Conservation (phyloP, 495 filamentous ascomycete species). For the Aspergillus nanangensis region DNA sequence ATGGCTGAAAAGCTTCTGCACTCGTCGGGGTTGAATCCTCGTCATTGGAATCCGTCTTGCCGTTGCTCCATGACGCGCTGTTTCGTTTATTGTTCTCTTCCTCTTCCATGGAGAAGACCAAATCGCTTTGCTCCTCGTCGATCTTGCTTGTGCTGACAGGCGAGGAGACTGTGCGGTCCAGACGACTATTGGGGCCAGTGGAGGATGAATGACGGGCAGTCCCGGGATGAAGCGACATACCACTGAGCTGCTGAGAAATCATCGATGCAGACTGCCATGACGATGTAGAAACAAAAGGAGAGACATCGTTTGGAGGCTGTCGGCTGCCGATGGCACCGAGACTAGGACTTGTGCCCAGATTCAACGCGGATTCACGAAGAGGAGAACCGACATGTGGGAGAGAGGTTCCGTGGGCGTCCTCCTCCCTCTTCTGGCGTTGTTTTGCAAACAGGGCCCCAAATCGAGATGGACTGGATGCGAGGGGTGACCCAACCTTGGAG, state of each 20-base stretch:
- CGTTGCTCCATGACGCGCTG: conserved; percentile 27
- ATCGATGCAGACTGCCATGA: conserved; percentile 62
- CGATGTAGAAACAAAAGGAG: conserved; percentile 60
- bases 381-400: conserved; percentile 92
- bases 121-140: conserved; percentile 63
- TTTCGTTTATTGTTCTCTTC: conserved; percentile 50
- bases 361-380: conserved; percentile 75
- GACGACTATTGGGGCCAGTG: conserved; percentile 24
- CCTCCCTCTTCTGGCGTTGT: conserved; percentile 68
- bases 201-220: conserved; percentile 37
- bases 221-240: conserved; percentile 44
- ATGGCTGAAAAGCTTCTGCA: conserved; percentile 15
- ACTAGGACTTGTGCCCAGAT: conserved; percentile 56
- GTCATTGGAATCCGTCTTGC: conserved; percentile 17
- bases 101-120: conserved; percentile 82
- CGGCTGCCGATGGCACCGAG: conserved; percentile 53
- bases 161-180: conserved; percentile 43
- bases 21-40: conserved; percentile 14
- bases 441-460: conserved; percentile 82
- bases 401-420: conserved; percentile 57
- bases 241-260: conserved; percentile 63
- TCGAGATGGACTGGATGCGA: conserved; percentile 75
- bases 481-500: conserved; percentile 77
- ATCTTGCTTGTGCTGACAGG: conserved; percentile 58
- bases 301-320: conserved; percentile 49